Evolutionary conservation across 2,329 filamentous ascomycete species (phyloP).

Genomic region (Hymenoscyphus repandus): DNA sequence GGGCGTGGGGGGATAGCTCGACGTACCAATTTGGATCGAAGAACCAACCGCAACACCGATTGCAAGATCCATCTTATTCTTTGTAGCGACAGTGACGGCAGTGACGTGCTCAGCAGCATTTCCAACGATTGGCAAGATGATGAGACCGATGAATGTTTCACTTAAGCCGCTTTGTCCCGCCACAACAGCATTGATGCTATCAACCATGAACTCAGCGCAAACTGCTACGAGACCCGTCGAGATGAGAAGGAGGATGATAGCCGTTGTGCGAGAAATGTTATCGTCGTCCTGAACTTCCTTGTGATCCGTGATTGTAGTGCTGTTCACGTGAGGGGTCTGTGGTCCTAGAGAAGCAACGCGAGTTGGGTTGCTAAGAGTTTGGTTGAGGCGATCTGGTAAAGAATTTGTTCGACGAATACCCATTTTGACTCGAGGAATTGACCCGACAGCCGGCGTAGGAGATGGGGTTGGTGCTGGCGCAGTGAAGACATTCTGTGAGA

Average conservation of each 20-base stretch:
- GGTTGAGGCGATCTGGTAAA: slow-evolving; percentile 62
- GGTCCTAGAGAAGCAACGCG: slow-evolving; percentile 8
- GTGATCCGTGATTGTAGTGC: slow-evolving; percentile 23
- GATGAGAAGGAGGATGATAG: slow-evolving; percentile 56
- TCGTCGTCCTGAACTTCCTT: slow-evolving; percentile 34
- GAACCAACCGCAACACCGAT: slow-evolving; percentile 68
- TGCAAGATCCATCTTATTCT: slow-evolving; percentile 72
- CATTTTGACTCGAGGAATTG: slow-evolving; percentile 52
- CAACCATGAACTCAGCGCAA: slow-evolving; percentile 67
- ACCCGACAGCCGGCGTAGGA: slow-evolving; percentile 30
- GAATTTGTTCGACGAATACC: slow-evolving; percentile 71
- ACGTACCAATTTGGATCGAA: slow-evolving; percentile 60
- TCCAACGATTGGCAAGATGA: slow-evolving; percentile 67
- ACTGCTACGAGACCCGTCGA: slow-evolving; percentile 61
- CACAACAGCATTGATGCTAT: slow-evolving; percentile 60
- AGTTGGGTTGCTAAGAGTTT: slow-evolving; percentile 17
- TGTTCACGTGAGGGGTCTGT: slow-evolving; percentile 18
- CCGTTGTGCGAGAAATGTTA: slow-evolving; percentile 49
- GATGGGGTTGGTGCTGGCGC: slow-evolving; percentile 36
- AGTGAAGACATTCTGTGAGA: slow-evolving; percentile 67
- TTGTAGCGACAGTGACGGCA: slow-evolving; percentile 63
- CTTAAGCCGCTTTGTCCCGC: slow-evolving; percentile 46
- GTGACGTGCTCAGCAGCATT: slow-evolving; percentile 72
- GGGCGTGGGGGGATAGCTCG: background rate
- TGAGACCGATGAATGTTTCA: slow-evolving; percentile 66